Evolutionary conservation across 768 basidiomycete species (phyloP).

Genomic region (Rhodotorula paludigena): DNA sequence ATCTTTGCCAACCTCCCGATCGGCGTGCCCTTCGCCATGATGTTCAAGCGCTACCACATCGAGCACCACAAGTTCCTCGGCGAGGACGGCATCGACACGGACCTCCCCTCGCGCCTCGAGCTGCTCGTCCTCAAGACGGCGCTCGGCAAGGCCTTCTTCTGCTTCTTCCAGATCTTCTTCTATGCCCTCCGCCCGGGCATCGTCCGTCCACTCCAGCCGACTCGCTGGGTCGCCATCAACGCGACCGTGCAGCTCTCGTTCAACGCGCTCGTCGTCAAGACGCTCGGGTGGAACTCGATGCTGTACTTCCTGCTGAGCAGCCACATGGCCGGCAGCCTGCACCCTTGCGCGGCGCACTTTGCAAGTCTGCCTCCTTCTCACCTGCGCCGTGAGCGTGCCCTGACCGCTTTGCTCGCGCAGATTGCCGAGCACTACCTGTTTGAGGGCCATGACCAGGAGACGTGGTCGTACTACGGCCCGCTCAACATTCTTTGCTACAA

Average conservation of each 20-base stretch:
- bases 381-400: not conserved
- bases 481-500: constrained; percentile 90
- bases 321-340: constrained; percentile 94
- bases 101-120: constrained; percentile 82
- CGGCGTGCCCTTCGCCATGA: constrained; percentile 86
- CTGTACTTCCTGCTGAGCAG: constrained; percentile 80
- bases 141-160: constrained; percentile 95
- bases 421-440: constrained; percentile 92
- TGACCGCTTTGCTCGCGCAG: not conserved
- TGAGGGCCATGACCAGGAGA: constrained; percentile 89
- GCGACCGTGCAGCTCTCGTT: constrained; percentile 63
- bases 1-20: constrained; percentile 90
- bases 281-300: constrained; percentile 50
- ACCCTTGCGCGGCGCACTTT: constrained; percentile 95
- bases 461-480: constrained; percentile 91
- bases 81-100: constrained; percentile 92
- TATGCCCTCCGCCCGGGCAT: constrained; percentile 94
- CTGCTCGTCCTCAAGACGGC: constrained; percentile 86
- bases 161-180: constrained; percentile 96
- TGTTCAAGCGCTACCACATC: constrained; percentile 70
- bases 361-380: not conserved
- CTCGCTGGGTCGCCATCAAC: constrained; percentile 80
- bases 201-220: constrained; percentile 73
- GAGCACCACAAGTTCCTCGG: constrained; percentile 59
- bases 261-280: constrained; percentile 59